Evolutionary conservation across 2,329 filamentous ascomycete species (phyloP).

Genomic region (Raffaelea deltoideospora): DNA sequence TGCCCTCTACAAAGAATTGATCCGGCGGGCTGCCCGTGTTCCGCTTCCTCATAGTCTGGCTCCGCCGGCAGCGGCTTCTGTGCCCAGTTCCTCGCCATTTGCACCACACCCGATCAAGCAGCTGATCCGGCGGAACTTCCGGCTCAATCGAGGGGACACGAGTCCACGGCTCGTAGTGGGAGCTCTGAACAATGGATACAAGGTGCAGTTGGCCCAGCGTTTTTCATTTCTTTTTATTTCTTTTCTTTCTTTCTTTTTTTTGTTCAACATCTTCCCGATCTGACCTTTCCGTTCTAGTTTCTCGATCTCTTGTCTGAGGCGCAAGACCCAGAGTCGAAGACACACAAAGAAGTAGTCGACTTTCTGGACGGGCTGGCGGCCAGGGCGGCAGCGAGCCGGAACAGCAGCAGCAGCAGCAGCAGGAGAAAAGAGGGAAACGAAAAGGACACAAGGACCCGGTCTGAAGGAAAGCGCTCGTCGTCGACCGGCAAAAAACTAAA

Average conservation of each 20-base stretch:
- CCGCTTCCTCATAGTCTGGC: constrained; percentile 33
- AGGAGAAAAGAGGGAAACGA: neutral
- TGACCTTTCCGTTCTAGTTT: constrained; percentile 5
- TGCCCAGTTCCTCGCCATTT: no score
- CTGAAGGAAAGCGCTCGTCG: no score
- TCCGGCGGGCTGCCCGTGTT: constrained; percentile 39
- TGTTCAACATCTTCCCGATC: neutral
- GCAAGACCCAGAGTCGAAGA: constrained; percentile 19
- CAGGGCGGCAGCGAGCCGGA: neutral
- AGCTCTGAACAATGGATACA: constrained; percentile 54
- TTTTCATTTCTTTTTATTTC: neutral
- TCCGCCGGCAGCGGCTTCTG: constrained; percentile 22
- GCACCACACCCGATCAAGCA: no score
- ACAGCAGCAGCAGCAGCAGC: neutral
- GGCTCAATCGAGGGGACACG: constrained; percentile 39
- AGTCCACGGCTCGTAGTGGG: constrained; percentile 45
- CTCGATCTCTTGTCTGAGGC: constrained; percentile 21
- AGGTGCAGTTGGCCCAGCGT: constrained; percentile 27
- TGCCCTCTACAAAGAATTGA: constrained; percentile 57
- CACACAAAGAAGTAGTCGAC: constrained; percentile 24
- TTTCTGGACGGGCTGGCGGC: constrained; percentile 21
- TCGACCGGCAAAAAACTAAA: neutral
- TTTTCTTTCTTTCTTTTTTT: neutral
- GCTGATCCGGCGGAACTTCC: constrained; percentile 47
- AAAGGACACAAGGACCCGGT: no score